Conservation (phyloP, 2,329 filamentous ascomycete species). For the Botrytis byssoidea region DNA sequence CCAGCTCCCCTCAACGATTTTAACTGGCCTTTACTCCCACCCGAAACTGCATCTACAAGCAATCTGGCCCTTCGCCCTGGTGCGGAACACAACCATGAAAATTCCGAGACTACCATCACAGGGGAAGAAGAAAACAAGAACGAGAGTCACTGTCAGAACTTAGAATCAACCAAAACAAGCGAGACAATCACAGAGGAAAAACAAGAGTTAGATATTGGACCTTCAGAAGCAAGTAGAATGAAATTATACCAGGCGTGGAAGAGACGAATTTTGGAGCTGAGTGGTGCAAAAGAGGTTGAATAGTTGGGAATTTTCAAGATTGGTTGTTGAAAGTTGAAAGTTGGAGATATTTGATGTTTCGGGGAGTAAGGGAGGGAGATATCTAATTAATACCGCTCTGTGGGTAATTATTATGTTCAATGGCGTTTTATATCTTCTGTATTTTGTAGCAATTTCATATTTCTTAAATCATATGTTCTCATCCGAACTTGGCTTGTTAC, state of each 20-base stretch:
- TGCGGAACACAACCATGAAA: too few relatives aligned
- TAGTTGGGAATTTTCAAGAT: neutral
- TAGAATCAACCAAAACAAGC: neutral
- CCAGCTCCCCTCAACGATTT: neutral
- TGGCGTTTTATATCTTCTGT: neutral
- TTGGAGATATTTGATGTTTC: neutral
- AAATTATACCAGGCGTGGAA: neutral
- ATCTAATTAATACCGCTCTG: neutral
- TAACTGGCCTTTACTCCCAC: neutral
- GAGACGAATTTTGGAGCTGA: neutral
- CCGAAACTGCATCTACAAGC: neutral
- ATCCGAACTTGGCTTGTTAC: neutral
- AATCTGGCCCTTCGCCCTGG: neutral
- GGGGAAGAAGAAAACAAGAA: neutral
- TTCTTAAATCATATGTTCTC: neutral
- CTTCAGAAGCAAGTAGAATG: neutral
- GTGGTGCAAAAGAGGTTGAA: neutral
- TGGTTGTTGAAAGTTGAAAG: too few relatives aligned
- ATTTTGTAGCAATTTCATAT: neutral
- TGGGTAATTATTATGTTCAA: neutral
- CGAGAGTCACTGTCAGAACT: neutral
- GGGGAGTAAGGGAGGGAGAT: fast-evolving
- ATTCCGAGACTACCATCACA: too few relatives aligned
- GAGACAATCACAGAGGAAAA: neutral
- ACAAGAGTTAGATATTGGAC: too few relatives aligned